A percentile compares a stretch with the other conserved stretches of the same genome.
Evolutionary conservation across 352 stramenopile genomes (phyloP).

Genomic region (Phytophthora vignae): DNA sequence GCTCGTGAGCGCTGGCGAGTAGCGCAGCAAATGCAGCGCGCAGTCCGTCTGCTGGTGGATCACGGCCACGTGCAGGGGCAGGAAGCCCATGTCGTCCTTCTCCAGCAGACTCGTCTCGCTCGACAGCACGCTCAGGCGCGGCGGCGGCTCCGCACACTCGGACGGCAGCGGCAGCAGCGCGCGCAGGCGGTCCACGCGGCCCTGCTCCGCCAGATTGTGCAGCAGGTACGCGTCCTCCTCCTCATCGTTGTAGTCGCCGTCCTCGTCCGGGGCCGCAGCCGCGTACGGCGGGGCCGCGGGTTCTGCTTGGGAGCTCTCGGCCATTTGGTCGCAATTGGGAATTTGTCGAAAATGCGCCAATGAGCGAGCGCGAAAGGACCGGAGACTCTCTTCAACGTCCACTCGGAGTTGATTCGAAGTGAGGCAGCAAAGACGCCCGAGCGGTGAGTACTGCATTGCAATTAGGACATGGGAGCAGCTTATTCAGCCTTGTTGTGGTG

Average conservation of each 20-base stretch:
- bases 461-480: no score
- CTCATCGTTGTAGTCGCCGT: conserved; percentile 52
- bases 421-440: no score
- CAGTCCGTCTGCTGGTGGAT: conserved; percentile 63
- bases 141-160: conserved; percentile 9
- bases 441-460: no score
- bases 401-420: no score
- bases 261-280: conserved; percentile 32
- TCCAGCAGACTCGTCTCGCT: conserved; percentile 70
- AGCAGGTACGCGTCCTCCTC: conserved; percentile 54
- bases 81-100: conserved; percentile 86
- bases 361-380: background rate
- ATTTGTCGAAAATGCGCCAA: conserved; percentile 5
- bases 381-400: no score
- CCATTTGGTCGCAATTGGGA: conserved; percentile 4
- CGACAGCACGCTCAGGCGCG: conserved; percentile 50
- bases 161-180: conserved; percentile 50
- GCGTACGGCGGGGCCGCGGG: conserved; percentile 7
- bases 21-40: conserved; percentile 58
- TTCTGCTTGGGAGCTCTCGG: background rate
- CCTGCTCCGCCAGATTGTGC: conserved; percentile 71
- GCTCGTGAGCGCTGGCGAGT: conserved; percentile 71
- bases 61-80: conserved; percentile 78
- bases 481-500: no score
- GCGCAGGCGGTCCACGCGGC: conserved; percentile 51